These are phyloP conservation scores for Xylaria hypoxylon DNA, from an alignment of 2,329 filamentous ascomycete genomes.

Conservation along the genomic window DNA sequence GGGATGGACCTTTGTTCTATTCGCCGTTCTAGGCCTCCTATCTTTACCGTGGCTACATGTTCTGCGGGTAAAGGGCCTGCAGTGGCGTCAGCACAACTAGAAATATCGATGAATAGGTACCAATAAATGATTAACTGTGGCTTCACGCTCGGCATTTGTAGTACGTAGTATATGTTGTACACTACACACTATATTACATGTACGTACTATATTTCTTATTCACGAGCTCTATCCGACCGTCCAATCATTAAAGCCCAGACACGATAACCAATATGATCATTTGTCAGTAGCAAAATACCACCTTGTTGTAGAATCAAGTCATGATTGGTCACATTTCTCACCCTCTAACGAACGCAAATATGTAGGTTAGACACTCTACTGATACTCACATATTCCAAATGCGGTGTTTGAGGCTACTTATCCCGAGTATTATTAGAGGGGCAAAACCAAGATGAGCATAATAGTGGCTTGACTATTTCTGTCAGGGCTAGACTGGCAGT, in stretches of 20 bases:
- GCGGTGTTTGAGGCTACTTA: slow-evolving; percentile 4
- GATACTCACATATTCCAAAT: background rate
- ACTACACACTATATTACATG: background rate
- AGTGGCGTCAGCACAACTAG: slow-evolving; percentile 22
- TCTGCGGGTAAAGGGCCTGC: slow-evolving; percentile 24
- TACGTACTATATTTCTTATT: background rate
- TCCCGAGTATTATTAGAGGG: background rate
- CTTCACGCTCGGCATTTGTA: slow-evolving; percentile 2
- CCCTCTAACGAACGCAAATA: background rate
- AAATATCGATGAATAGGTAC: background rate
- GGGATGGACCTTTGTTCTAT: slow-evolving; percentile 35
- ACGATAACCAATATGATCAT: too few relatives aligned
- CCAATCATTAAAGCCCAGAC: too few relatives aligned
- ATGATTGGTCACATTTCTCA: slow-evolving; percentile 2
- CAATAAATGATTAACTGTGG: background rate
- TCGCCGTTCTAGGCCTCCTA: slow-evolving; percentile 25
- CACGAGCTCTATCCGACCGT: background rate
- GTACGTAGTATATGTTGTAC: background rate
- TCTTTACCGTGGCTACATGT: slow-evolving; percentile 10
- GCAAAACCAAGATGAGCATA: background rate
- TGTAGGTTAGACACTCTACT: background rate
- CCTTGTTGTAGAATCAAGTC: background rate
- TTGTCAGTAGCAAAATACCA: background rate
- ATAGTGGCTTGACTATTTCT: slow-evolving; percentile 5
- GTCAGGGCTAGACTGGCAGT: background rate